Evolutionary conservation across 306 rosid species (phyloP).

Genomic region (Castanospermum australe): DNA sequence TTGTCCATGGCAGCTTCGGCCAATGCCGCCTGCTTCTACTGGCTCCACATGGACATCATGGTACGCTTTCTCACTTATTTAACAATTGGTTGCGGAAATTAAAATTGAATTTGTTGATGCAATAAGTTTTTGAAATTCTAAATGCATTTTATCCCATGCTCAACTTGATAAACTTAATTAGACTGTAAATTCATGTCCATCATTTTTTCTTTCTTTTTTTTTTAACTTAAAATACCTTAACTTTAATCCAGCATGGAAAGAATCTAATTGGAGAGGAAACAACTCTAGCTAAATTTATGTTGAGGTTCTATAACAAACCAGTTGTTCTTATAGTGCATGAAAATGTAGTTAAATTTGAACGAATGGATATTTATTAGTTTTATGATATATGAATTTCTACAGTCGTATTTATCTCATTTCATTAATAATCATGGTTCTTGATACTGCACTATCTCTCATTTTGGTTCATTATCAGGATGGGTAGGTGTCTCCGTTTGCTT

Average conservation of each 20-base stretch:
- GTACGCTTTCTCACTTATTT: slow-evolving; percentile 34
- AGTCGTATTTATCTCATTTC: neutral
- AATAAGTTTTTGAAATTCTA: too few relatives aligned
- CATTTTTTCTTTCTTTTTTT: too few relatives aligned
- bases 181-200: too few relatives aligned
- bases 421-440: neutral
- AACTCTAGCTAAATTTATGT: neutral
- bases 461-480: slow-evolving; percentile 80
- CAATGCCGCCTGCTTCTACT: too few relatives aligned
- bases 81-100: too few relatives aligned
- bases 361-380: neutral
- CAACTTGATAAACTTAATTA: too few relatives aligned
- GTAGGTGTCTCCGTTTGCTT: slow-evolving; percentile 55
- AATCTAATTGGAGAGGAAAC: too few relatives aligned
- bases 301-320: neutral
- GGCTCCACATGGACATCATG: slow-evolving; percentile 99
- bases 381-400: neutral
- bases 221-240: too few relatives aligned
- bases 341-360: neutral
- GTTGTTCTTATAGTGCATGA: neutral
- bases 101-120: too few relatives aligned
- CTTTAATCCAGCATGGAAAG: too few relatives aligned
- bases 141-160: too few relatives aligned
- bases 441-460: slow-evolving; percentile 22
- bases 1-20: too few relatives aligned